Base-by-base conservation (phyloP, 148 eudicot species). In the Rhododendron mucronatum region DNA sequence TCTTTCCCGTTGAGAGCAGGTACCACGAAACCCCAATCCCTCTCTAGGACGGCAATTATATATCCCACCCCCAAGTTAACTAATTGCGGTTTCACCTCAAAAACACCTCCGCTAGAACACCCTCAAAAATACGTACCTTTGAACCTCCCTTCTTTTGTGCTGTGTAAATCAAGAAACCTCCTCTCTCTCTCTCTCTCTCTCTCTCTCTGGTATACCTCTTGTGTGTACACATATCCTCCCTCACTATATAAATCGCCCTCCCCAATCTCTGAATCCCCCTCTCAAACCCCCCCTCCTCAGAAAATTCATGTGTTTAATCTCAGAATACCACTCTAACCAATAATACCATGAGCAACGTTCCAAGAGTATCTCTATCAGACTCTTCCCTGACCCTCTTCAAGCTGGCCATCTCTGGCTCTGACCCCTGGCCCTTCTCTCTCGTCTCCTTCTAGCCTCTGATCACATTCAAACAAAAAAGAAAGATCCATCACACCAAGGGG, bases 401-500 rank as follows among this genome's bases (percentile, higher is more conserved):
- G 3, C 91, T 96, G 33, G 86, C 95, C 71, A 93, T 95, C 85
- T 95, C 95, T 12, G 86, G 94, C 35, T 92, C 96, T 8, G 94
- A 96, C 41, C 98, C 99, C 57, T 95, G 99, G 99, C 99, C 96
- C 18, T 95, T 95, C 61, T 94, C 98, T 82, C 21, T 84, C 39
- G 65, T 80, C 28, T 84, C 83, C 83, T 91, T 88, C 65, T 91
- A 91, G 87, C 89, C 82, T 41, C 11, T 55, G 23, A 55, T 18
- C 28, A 9, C 37, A 45, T 21, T 59, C 65, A 59, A 59, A 20
- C n/a, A 41, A 37, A n/a, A 61, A n/a, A 21, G 78, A 21, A 55
- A 65, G 26, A 65, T n/a, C 20, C 61, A 65, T n/a, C 71, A 65
- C 30, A n/a, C 30, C 71, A 65, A 67, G 74, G 3, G 30, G 47